Evolutionary conservation across 495 filamentous ascomycete species (phyloP).

Genomic region (Hypoxylon cercidicola): DNA sequence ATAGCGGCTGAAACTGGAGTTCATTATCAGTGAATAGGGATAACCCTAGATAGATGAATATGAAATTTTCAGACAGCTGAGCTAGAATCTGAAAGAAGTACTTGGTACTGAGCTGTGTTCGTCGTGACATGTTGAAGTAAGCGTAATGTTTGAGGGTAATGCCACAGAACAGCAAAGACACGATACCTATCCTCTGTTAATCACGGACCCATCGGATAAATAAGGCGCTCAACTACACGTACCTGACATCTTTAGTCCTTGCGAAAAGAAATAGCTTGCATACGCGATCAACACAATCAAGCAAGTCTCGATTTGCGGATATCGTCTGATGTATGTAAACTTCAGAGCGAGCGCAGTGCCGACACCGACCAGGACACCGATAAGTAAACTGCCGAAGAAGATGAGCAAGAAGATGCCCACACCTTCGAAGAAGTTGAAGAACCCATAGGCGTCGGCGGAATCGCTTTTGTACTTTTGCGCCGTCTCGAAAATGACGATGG

Average conservation of each 20-base stretch:
- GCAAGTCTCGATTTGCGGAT: slow-evolving; percentile 97
- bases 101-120: slow-evolving; percentile 97
- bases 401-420: slow-evolving; percentile 94
- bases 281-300: slow-evolving; percentile 93
- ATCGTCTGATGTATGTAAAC: slow-evolving; percentile 89
- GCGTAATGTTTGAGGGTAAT: slow-evolving; percentile 99
- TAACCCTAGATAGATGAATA: slow-evolving; percentile 97
- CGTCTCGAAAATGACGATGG: slow-evolving; percentile 98
- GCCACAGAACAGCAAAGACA: slow-evolving; percentile 95
- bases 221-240: slow-evolving; percentile 45
- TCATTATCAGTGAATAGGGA: slow-evolving; percentile 90
- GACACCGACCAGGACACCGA: slow-evolving; percentile 88
- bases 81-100: slow-evolving; percentile 96
- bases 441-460: slow-evolving; percentile 68
- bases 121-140: slow-evolving; percentile 99
- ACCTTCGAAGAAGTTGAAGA: slow-evolving; percentile 85
- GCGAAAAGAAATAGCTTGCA: slow-evolving; percentile 96
- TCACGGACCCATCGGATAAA: neutral
- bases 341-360: slow-evolving; percentile 87
- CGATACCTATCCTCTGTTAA: slow-evolving; percentile 75
- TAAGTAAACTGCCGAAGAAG: slow-evolving; percentile 92
- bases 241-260: slow-evolving; percentile 95
- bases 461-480: slow-evolving; percentile 86
- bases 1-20: slow-evolving; percentile 92
- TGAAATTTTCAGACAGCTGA: slow-evolving; percentile 97